Conservation (phyloP, 2,329 filamentous ascomycete genomes). For the Claviceps cyperi region DNA sequence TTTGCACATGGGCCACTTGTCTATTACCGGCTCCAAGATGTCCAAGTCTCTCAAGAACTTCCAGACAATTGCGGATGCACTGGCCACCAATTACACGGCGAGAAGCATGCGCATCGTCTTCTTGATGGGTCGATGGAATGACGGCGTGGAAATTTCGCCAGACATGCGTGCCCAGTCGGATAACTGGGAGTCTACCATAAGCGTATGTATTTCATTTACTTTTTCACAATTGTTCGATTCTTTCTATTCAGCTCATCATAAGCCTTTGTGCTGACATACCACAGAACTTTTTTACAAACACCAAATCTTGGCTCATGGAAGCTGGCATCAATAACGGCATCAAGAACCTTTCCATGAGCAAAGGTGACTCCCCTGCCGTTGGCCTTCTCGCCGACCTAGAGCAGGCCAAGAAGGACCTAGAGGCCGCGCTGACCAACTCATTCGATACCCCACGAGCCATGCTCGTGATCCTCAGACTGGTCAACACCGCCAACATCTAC, state of each 20-base stretch:
- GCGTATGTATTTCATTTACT: slow-evolving; percentile 26
- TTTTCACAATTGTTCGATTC: not conserved
- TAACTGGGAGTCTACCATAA: slow-evolving; percentile 68
- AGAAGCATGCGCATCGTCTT: slow-evolving; percentile 75
- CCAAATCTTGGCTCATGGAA: slow-evolving; percentile 38
- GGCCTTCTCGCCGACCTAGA: slow-evolving; percentile 29
- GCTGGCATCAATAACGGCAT: slow-evolving; percentile 21
- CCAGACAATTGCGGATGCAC: slow-evolving; percentile 75
- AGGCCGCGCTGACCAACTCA: slow-evolving; percentile 58
- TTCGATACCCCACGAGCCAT: slow-evolving; percentile 77
- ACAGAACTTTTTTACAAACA: slow-evolving; percentile 44
- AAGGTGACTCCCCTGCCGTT: slow-evolving; percentile 14
- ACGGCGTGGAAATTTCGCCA: slow-evolving; percentile 79
- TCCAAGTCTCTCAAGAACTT: slow-evolving; percentile 94
- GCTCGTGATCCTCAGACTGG: slow-evolving; percentile 61
- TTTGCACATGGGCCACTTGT: slow-evolving; percentile 81
- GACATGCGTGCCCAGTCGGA: slow-evolving; percentile 63
- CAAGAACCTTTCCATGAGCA: slow-evolving; percentile 23
- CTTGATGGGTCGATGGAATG: slow-evolving; percentile 76
- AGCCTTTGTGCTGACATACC: not conserved
- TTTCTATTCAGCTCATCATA: not conserved
- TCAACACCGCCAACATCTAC: slow-evolving; percentile 60
- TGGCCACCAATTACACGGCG: slow-evolving; percentile 56
- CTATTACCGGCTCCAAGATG: slow-evolving; percentile 85
- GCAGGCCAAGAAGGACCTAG: slow-evolving; percentile 39